Evolutionary conservation across 345 rosid genomes (phyloP).

Genomic region (Citrus mangshanensis): DNA sequence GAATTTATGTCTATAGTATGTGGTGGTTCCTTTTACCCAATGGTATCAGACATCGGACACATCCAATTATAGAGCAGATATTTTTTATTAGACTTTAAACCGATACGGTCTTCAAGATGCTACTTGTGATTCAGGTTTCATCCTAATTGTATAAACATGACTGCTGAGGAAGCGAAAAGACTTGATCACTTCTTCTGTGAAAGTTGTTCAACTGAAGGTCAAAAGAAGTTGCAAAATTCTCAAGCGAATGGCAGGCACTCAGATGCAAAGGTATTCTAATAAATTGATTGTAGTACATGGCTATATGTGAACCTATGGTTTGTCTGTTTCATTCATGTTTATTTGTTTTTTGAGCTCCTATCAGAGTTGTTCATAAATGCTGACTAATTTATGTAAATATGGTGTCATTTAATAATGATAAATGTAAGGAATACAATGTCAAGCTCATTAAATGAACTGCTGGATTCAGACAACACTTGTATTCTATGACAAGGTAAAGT

Average conservation of each 20-base stretch:
- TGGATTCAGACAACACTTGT: not conserved
- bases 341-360: not conserved
- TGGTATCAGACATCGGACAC: not conserved
- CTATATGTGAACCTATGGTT: not conserved
- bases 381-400: not conserved
- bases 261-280: slow-evolving; percentile 59
- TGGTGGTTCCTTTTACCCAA: not conserved
- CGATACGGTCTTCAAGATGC: slow-evolving; percentile 28
- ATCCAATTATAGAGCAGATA: slow-evolving; percentile 6
- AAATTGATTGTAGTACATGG: not conserved
- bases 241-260: slow-evolving; percentile 44
- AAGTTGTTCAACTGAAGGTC: slow-evolving; percentile 68
- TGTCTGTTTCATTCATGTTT: not conserved
- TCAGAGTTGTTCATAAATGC: not conserved
- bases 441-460: not conserved
- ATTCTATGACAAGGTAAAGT: too few relatives aligned
- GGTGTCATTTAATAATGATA: not conserved
- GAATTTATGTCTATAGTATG: not conserved
- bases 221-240: slow-evolving; percentile 58
- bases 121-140: slow-evolving; percentile 90
- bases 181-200: slow-evolving; percentile 86
- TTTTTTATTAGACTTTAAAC: slow-evolving; percentile 10
- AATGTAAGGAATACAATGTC: not conserved
- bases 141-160: slow-evolving; percentile 93
- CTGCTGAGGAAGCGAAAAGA: slow-evolving; percentile 74